Conservation (phyloP, 2,329 filamentous ascomycete species). For the Arthroderma sp. region DNA sequence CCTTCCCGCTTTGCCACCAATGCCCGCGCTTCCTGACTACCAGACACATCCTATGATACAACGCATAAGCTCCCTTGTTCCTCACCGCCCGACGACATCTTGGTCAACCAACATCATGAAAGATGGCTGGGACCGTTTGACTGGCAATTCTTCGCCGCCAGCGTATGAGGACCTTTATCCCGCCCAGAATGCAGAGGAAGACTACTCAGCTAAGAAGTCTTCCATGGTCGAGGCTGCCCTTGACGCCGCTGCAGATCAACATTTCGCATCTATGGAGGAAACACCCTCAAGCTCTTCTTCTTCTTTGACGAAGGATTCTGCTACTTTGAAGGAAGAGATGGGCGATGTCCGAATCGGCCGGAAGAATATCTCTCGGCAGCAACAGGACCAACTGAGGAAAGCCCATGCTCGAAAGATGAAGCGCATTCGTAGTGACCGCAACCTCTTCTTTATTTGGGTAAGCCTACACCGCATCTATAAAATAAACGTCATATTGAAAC, state of each 20-base stretch:
- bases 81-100: constrained; percentile 46
- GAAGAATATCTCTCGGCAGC: constrained; percentile 31
- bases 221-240: constrained; percentile 30
- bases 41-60: constrained; percentile 61
- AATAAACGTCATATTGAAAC: neutral
- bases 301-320: constrained; percentile 7
- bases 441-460: constrained; percentile 44
- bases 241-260: constrained; percentile 32
- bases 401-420: constrained; percentile 37
- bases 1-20: constrained; percentile 38
- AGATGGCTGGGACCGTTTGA: constrained; percentile 52
- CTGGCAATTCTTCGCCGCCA: constrained; percentile 46
- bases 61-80: constrained; percentile 58
- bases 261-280: constrained; percentile 26
- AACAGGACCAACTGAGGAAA: constrained; percentile 34
- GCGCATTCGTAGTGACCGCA: constrained; percentile 36
- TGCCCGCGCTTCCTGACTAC: constrained; percentile 49
- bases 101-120: constrained; percentile 19
- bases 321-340: constrained; percentile 17
- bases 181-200: constrained; percentile 22
- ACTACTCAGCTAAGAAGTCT: constrained; percentile 31
- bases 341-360: constrained; percentile 31
- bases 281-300: constrained; percentile 9
- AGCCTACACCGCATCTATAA: constrained; percentile 13
- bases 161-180: constrained; percentile 72